Base-by-base conservation (phyloP, 257 asterid genomes). In the Anisodus acutangulus region DNA sequence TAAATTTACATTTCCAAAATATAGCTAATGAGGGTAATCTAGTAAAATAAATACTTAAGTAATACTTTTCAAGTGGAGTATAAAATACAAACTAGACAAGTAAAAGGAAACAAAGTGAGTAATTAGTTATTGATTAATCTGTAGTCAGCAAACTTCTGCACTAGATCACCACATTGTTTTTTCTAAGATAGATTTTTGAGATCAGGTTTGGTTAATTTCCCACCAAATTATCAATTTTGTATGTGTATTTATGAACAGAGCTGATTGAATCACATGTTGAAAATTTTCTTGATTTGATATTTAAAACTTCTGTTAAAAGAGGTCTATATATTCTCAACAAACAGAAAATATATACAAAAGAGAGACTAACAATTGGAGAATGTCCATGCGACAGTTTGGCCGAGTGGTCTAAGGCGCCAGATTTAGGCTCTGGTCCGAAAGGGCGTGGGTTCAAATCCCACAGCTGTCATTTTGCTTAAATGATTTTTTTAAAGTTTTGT, bases 331-430 rank as follows among this genome's bases (percentile, higher is more conserved):
- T 41, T 41, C 45, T 41, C 45, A 2, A 41, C 45, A 3, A 3
- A 3, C 45, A 41, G 5, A 41, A 41, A 41, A 5, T 0, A 4
- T 41, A 41, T 3, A 31, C 35, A 31, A 31, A 31, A 1, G 2
- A 4, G 45, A 41, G 2, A 41, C 35, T 31, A 41, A 3, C 45
- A 41, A 41, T 41, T 41, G 5, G 4, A 41, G 45, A 3, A 41
- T 3, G 0, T 3, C 6, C 45, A 41, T 4, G 0, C 6, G 97
- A 95, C 97, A 91, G 95, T 94, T 95, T 95, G 98, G 98, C 98
- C 98, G 99, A 94, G 98, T 94, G 98, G 98, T 95, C 97, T 95
- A 95, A 95, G 99, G 97, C 97, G 98, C 98, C 97, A 92, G 97
- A 95, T 95, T 95, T 95, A 95, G 97, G 97, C 99, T 94, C 96